phyloP scores from a whole-genome alignment of 768 basidiomycete species.

The Termitomyces sp. region DNA sequence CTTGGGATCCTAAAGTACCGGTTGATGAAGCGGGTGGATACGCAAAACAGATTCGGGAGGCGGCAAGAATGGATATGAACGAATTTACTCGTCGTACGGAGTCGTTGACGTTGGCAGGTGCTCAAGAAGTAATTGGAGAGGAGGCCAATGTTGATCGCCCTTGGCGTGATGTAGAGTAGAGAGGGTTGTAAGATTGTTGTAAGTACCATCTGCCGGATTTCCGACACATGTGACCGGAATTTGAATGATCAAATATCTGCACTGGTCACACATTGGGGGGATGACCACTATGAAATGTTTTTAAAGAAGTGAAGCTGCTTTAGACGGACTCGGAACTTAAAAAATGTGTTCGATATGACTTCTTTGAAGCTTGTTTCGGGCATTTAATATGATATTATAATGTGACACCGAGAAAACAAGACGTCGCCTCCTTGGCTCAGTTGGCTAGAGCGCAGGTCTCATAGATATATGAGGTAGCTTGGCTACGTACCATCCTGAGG shows the following conservation, averaged over 20 bases:
- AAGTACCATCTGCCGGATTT: too few species aligned
- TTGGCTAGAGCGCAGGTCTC: constrained; percentile 8
- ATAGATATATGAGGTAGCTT: constrained; percentile 1
- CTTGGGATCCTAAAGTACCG: constrained; percentile 31
- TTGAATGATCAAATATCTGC: too few species aligned
- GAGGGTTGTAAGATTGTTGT: too few species aligned
- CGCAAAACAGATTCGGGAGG: constrained; percentile 18
- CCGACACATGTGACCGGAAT: too few species aligned
- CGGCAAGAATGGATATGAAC: constrained; percentile 31
- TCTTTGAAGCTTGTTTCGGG: too few species aligned
- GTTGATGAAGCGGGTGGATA: constrained; percentile 22
- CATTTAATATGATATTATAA: too few species aligned
- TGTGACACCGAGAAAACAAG: too few species aligned
- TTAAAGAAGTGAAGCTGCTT: too few species aligned
- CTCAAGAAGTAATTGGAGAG: constrained; percentile 14
- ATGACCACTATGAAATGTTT: too few species aligned
- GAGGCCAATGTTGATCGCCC: constrained; percentile 21
- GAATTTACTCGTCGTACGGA: constrained; percentile 29
- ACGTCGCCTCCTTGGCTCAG: constrained; percentile 2
- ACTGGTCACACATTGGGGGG: too few species aligned
- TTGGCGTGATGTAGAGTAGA: constrained; percentile 18
- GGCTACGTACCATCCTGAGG: constrained; percentile 36
- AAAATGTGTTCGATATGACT: too few species aligned
- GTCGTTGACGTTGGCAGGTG: constrained; percentile 17
- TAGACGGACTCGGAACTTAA: too few species aligned